Evolutionary conservation across 768 basidiomycete genomes (phyloP).

Genomic region (Fibroporia radiculosa): DNA sequence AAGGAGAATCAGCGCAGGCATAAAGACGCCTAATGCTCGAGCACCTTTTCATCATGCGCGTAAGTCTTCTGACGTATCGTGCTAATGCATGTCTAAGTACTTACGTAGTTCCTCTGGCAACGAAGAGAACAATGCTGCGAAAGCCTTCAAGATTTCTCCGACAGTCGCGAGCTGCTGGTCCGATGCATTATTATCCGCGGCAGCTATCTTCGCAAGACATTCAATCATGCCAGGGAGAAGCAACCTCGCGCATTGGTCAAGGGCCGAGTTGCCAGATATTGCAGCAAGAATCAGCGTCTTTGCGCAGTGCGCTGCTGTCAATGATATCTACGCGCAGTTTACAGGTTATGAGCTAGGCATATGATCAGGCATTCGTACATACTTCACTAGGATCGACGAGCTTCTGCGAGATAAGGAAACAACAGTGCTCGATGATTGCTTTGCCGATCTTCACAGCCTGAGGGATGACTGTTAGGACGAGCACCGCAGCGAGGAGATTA

Average conservation of each 20-base stretch:
- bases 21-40: conserved; percentile 57
- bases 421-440: conserved; percentile 75
- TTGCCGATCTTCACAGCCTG: conserved; percentile 57
- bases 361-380: conserved; percentile 9
- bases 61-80: too few relatives aligned
- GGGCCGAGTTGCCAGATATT: conserved; percentile 49
- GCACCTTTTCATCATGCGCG: conserved; percentile 42
- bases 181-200: conserved; percentile 44
- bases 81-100: conserved; percentile 24
- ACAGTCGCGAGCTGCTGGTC: conserved; percentile 56
- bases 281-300: conserved; percentile 78
- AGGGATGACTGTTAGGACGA: conserved; percentile 78
- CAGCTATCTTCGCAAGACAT: conserved; percentile 64
- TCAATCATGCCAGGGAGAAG: conserved; percentile 79
- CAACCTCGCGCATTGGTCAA: conserved; percentile 64
- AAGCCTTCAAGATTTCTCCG: conserved; percentile 78
- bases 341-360: neutral
- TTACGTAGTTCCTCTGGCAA: conserved; percentile 56
- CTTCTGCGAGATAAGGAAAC: conserved; percentile 78
- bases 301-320: conserved; percentile 87
- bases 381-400: conserved; percentile 67
- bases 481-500: conserved; percentile 79
- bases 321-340: conserved; percentile 45
- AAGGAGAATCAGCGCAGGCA: conserved; percentile 70
- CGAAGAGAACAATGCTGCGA: conserved; percentile 53